Evolutionary conservation across 2,329 filamentous ascomycete genomes (phyloP).

Genomic region (Aureobasidium sp.): DNA sequence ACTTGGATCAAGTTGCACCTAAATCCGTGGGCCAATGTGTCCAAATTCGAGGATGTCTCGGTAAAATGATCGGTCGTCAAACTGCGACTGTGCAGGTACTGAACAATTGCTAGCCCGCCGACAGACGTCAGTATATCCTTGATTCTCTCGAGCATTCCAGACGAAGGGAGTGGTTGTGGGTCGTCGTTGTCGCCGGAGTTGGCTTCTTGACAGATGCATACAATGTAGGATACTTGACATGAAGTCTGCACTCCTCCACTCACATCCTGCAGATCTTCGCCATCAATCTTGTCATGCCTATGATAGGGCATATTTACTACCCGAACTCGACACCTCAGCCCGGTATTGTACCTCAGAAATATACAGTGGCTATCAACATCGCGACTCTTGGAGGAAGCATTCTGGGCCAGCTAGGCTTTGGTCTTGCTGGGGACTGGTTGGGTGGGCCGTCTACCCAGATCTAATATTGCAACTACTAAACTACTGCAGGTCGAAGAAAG

Average conservation of each 20-base stretch:
- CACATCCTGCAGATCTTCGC: conserved; percentile 26
- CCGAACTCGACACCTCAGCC: background rate
- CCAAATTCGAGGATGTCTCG: conserved; percentile 3
- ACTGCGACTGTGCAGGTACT: background rate
- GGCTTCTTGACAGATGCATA: conserved; percentile 37
- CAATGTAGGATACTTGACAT: conserved; percentile 18
- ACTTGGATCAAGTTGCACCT: background rate
- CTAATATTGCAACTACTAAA: background rate
- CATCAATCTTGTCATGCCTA: conserved; percentile 35
- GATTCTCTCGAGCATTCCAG: background rate
- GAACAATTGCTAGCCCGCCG: background rate
- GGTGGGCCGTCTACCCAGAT: background rate
- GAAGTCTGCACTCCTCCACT: background rate
- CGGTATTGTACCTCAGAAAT: conserved; percentile 17
- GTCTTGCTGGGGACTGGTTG: conserved; percentile 30
- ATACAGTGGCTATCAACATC: conserved; percentile 31
- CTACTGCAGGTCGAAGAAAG: conserved; percentile 29
- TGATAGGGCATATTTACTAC: conserved; percentile 34
- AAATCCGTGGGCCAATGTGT: background rate
- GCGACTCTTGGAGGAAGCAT: conserved; percentile 35
- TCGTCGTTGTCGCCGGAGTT: conserved; percentile 30
- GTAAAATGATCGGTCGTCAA: background rate
- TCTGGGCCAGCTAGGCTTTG: conserved; percentile 33
- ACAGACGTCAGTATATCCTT: background rate
- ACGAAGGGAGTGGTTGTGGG: conserved; percentile 1